These are phyloP conservation scores for Clathrospora elynae DNA, from an alignment of 2,329 filamentous ascomycete genomes.

Conservation along the genomic window DNA sequence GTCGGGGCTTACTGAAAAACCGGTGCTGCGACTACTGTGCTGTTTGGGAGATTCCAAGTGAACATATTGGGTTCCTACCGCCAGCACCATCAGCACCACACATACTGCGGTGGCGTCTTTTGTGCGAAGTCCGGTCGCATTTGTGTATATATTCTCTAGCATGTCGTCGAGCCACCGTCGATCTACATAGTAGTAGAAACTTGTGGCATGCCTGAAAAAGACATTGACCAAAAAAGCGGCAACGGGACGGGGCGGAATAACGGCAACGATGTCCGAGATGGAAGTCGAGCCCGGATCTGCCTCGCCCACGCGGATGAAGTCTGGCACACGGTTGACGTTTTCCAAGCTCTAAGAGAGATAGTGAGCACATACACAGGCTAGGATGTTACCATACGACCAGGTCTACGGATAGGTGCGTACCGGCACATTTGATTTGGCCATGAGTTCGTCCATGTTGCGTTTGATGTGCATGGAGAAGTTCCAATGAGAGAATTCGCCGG, in stretches of 20 bases:
- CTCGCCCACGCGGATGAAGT: constrained; percentile 17
- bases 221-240: constrained; percentile 51
- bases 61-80: constrained; percentile 51
- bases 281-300: constrained; percentile 13
- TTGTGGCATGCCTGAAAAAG: constrained; percentile 53
- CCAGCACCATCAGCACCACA: constrained; percentile 52
- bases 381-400: no score
- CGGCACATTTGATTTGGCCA: constrained; percentile 12
- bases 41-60: constrained; percentile 16
- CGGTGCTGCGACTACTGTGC: background rate
- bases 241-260: constrained; percentile 16
- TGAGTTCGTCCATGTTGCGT: constrained; percentile 17
- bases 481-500: constrained; percentile 25
- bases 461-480: constrained; percentile 23
- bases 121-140: constrained; percentile 1
- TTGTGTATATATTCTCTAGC: constrained; percentile 36
- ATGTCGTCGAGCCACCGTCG: constrained; percentile 50
- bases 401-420: no score
- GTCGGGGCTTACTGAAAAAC: background rate
- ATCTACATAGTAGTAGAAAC: constrained; percentile 53
- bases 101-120: constrained; percentile 30
- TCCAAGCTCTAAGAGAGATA: constrained; percentile 1
- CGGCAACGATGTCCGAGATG: constrained; percentile 11
- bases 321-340: constrained; percentile 7
- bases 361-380: constrained; percentile 1